Percentiles rank a stretch among this genome's conserved stretches.
phyloP scores from a whole-genome alignment of 768 basidiomycete species.

The Crassisporium funariophilum region DNA sequence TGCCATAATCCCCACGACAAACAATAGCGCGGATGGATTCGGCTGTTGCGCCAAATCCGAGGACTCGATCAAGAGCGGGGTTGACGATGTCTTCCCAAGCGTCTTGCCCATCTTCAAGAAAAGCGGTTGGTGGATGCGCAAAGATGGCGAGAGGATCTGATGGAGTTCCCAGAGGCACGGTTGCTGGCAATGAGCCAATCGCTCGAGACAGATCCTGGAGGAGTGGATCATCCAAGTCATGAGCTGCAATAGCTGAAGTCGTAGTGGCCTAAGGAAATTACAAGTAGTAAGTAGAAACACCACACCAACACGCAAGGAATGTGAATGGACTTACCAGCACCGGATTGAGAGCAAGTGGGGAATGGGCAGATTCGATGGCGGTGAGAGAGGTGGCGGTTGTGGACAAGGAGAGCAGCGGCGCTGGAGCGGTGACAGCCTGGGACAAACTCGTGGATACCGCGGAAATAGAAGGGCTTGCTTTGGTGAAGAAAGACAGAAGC shows the following conservation, averaged over 20 bases:
- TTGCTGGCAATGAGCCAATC: neutral
- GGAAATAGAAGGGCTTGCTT: neutral
- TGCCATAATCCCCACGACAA: slow-evolving; percentile 3
- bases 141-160: neutral
- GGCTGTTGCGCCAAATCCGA: neutral
- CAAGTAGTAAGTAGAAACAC: no score
- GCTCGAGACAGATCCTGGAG: neutral
- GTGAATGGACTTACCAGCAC: no score
- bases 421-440: neutral
- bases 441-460: neutral
- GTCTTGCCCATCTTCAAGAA: neutral
- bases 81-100: slow-evolving; percentile 3
- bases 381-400: no score
- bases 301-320: no score
- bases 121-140: neutral
- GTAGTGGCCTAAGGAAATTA: no score
- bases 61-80: neutral
- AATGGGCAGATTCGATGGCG: no score
- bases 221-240: neutral
- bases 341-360: no score
- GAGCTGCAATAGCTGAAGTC: neutral
- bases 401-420: no score
- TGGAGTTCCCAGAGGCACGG: neutral
- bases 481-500: slow-evolving; percentile 1
- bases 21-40: neutral